Evolutionary conservation across 2,329 filamentous ascomycete genomes (phyloP).

Genomic region (Penicillium sp.): DNA sequence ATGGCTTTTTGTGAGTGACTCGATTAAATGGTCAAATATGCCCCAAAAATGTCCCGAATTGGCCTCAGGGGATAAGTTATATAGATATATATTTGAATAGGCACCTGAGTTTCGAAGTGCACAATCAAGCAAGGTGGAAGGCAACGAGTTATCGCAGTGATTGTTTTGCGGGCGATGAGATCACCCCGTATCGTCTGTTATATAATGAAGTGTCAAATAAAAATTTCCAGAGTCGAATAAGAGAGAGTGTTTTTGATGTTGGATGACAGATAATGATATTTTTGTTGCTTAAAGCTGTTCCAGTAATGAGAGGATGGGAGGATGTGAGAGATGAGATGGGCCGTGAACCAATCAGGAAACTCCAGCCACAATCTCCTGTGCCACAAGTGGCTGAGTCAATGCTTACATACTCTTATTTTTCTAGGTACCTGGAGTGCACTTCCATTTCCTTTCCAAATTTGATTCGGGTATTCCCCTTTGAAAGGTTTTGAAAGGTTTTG

Average conservation of each 20-base stretch:
- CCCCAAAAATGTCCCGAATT: neutral
- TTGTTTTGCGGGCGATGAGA: neutral
- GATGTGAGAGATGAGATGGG: constrained; percentile 1
- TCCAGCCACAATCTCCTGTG: neutral
- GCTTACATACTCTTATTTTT: neutral
- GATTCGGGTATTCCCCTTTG: neutral
- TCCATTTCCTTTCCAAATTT: neutral
- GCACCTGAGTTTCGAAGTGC: neutral
- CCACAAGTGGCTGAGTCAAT: neutral
- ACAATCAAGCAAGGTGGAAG: neutral
- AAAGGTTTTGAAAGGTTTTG: no score
- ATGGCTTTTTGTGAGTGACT: neutral
- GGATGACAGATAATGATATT: neutral
- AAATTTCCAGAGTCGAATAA: neutral
- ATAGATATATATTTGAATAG: neutral
- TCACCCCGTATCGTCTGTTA: neutral
- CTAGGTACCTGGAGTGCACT: no score
- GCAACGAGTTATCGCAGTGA: neutral
- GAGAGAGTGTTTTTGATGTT: neutral
- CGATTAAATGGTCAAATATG: neutral
- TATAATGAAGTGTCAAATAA: neutral
- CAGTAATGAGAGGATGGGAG: neutral
- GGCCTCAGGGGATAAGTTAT: neutral
- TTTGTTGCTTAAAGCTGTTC: neutral
- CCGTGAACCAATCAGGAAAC: constrained; percentile 3